These are phyloP conservation scores for Venturia effusa DNA, from an alignment of 2,329 filamentous ascomycete genomes.

Conservation along the genomic window DNA sequence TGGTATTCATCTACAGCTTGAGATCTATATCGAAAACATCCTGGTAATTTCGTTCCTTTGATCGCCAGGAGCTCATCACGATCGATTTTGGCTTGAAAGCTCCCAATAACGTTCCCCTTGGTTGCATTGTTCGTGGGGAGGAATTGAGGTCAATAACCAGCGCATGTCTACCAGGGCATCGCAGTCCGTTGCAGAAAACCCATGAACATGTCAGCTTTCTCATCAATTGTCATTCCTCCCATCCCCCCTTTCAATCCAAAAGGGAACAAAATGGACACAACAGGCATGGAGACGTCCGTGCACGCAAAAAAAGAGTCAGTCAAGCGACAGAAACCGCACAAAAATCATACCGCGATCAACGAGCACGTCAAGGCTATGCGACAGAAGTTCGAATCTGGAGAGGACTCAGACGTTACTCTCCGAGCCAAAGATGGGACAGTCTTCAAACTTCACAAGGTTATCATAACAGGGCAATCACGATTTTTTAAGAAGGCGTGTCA, in stretches of 20 bases:
- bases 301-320: neutral
- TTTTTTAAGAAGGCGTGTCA: conserved; percentile 2
- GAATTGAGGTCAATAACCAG: neutral
- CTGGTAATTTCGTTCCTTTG: neutral
- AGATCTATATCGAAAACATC: neutral
- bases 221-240: neutral
- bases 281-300: neutral
- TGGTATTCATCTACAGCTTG: neutral
- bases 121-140: neutral
- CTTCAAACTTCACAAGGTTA: neutral
- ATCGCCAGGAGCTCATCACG: neutral
- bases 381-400: conserved; percentile 3
- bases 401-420: neutral
- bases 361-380: neutral
- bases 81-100: neutral
- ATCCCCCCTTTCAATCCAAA: neutral
- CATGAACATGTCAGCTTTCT: neutral
- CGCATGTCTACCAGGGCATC: neutral
- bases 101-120: neutral
- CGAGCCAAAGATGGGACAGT: neutral
- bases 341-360: neutral
- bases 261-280: neutral
- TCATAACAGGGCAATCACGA: neutral
- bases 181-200: neutral
- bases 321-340: neutral